A percentile compares a stretch with the other conserved stretches of the same genome.
phyloP scores from a whole-genome alignment of 208 protist genomes.

The Wallacemonas sp. region DNA sequence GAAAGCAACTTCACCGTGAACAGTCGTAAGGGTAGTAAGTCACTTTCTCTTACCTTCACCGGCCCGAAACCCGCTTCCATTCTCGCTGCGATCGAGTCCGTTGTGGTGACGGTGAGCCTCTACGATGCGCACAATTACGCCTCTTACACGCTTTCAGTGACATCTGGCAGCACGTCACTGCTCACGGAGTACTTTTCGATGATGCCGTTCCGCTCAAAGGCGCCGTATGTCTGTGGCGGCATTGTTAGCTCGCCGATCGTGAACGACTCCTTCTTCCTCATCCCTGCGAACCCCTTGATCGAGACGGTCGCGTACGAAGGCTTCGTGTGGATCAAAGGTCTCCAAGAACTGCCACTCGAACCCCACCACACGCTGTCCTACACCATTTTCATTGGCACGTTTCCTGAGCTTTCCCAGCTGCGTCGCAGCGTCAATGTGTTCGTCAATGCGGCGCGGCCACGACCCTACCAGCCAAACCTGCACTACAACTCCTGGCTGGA shows the following conservation, averaged over 20 bases:
- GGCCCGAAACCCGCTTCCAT: not conserved
- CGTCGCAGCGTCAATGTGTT: slow-evolving; percentile 2
- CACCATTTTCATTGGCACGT: slow-evolving; percentile 5
- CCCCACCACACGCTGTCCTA: not conserved
- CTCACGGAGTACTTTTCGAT: slow-evolving; percentile 6
- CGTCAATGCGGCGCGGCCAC: not conserved
- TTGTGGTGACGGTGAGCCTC: not conserved
- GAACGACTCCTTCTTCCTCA: slow-evolving; percentile 6
- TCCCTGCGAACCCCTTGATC: not conserved
- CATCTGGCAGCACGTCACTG: not conserved
- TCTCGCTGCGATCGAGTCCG: not conserved
- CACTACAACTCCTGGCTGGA: slow-evolving; percentile 9
- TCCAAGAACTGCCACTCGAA: not conserved
- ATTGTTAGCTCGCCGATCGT: slow-evolving; percentile 5
- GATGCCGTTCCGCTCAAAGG: slow-evolving; percentile 6
- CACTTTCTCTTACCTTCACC: not conserved
- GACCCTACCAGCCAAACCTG: not conserved
- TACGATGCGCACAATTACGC: slow-evolving; percentile 1
- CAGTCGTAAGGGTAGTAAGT: not conserved
- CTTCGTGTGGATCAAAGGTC: slow-evolving; percentile 3
- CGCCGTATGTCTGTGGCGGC: slow-evolving; percentile 2
- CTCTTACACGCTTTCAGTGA: slow-evolving; percentile 1
- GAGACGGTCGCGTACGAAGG: slow-evolving; percentile 6
- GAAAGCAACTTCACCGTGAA: not conserved
- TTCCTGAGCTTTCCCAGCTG: slow-evolving; percentile 3